phyloP scores from a whole-genome alignment of 2,329 filamentous ascomycete genomes.

The Botrytis fabae region DNA sequence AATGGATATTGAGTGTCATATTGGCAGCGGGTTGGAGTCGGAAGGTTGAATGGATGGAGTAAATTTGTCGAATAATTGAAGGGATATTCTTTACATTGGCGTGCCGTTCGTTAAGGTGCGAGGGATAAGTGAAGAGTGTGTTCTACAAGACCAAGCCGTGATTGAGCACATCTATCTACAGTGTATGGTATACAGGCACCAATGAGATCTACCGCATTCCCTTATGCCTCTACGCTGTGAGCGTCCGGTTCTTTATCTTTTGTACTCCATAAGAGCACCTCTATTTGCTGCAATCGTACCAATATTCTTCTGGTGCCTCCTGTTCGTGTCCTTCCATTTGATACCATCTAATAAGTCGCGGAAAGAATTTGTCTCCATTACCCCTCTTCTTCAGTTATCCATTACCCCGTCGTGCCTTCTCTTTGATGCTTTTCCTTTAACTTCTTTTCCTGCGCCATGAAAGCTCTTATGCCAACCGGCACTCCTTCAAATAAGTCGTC shows the following conservation, averaged over 20 bases:
- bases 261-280: not conserved
- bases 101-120: not conserved
- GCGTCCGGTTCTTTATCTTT: not conserved
- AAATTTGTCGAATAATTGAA: conserved; percentile 18
- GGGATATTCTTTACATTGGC: conserved; percentile 6
- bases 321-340: not conserved
- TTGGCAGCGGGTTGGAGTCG: not conserved
- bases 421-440: conserved; percentile 72
- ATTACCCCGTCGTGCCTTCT: conserved; percentile 45
- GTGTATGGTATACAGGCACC: not conserved
- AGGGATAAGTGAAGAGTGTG: not conserved
- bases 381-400: not conserved
- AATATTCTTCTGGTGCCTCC: not conserved
- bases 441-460: conserved; percentile 95
- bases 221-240: not conserved
- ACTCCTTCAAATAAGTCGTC: conserved; percentile 76
- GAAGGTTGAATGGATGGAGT: conserved; percentile 6
- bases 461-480: conserved; percentile 90
- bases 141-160: not conserved
- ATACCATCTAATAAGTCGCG: not conserved
- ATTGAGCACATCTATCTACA: conserved; percentile 6
- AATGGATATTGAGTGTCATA: conserved; percentile 4
- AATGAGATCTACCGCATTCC: not conserved
- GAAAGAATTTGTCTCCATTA: not conserved
- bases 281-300: not conserved